These are phyloP conservation scores for Microthlaspi erraticum DNA, from an alignment of 345 rosid species.

Conservation along the genomic window DNA sequence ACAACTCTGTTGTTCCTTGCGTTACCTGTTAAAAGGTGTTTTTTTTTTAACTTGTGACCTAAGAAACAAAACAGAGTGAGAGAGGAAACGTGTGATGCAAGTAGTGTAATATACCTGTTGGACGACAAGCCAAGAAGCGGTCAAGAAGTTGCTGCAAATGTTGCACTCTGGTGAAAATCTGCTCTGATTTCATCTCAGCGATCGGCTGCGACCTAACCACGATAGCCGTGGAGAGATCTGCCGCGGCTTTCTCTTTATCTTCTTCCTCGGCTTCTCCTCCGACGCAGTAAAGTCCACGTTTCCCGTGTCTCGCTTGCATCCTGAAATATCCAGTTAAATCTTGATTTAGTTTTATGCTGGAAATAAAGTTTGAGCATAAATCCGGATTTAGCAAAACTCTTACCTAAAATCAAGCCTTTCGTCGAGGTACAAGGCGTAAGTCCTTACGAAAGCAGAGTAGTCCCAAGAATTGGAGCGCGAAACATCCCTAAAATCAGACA, in stretches of 20 bases:
- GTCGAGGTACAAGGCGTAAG: conserved; percentile 75
- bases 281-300: conserved; percentile 49
- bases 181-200: conserved; percentile 66
- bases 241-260: conserved; percentile 12
- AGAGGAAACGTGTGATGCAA: background rate
- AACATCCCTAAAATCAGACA: conserved; percentile 78
- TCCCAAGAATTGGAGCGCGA: conserved; percentile 75
- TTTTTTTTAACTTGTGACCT: background rate
- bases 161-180: conserved; percentile 61
- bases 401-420: conserved; percentile 69
- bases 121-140: conserved; percentile 84
- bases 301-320: conserved; percentile 71
- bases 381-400: background rate
- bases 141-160: conserved; percentile 82
- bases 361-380: no score
- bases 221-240: conserved; percentile 35
- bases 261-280: conserved; percentile 57
- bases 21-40: conserved; percentile 48
- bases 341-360: background rate
- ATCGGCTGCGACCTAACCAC: conserved; percentile 51
- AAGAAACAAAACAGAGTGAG: conserved; percentile 17
- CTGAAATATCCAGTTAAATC: background rate
- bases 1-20: conserved; percentile 77
- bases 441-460: conserved; percentile 81
- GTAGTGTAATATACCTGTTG: conserved; percentile 62